Percentiles rank a stretch among this genome's conserved stretches.
These are phyloP conservation scores for Dryadomyces quercus-mongolicae DNA, from an alignment of 2,329 filamentous ascomycete genomes.

Conservation along the genomic window DNA sequence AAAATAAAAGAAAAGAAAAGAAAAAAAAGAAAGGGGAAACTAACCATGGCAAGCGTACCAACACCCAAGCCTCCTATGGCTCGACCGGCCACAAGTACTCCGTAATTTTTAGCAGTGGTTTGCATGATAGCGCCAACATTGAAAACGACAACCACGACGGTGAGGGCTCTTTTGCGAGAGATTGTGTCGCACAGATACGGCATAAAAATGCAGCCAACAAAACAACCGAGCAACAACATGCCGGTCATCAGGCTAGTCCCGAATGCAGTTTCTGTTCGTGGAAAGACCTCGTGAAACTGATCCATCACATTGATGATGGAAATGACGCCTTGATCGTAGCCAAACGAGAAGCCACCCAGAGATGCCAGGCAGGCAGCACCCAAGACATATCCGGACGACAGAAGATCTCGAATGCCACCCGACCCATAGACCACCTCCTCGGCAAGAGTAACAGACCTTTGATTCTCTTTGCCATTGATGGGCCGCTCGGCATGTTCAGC, in stretches of 20 bases:
- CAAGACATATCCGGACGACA: slow-evolving; percentile 22
- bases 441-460: too few species aligned
- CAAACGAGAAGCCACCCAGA: slow-evolving; percentile 27
- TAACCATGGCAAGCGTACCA: slow-evolving; percentile 8
- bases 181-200: slow-evolving; percentile 26
- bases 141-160: slow-evolving; percentile 25
- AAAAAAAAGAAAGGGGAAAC: too few species aligned
- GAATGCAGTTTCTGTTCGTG: slow-evolving; percentile 15
- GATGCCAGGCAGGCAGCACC: slow-evolving; percentile 23
- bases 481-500: too few species aligned
- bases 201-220: slow-evolving; percentile 22
- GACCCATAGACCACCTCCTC: too few species aligned
- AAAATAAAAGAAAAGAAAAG: too few species aligned
- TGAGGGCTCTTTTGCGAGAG: slow-evolving; percentile 29
- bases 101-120: slow-evolving; percentile 17
- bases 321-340: slow-evolving; percentile 20
- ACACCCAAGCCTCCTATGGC: slow-evolving; percentile 20
- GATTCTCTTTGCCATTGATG: too few species aligned
- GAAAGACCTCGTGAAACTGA: slow-evolving; percentile 33
- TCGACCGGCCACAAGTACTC: slow-evolving; percentile 16
- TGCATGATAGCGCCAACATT: slow-evolving; percentile 29
- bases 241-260: slow-evolving; percentile 27
- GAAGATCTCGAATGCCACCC: too few species aligned
- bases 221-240: slow-evolving; percentile 28
- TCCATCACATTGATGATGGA: slow-evolving; percentile 41